A percentile compares a stretch with the other conserved stretches of the same genome.
Conservation (phyloP, 768 basidiomycete species). For the Austroboletus festivus region DNA sequence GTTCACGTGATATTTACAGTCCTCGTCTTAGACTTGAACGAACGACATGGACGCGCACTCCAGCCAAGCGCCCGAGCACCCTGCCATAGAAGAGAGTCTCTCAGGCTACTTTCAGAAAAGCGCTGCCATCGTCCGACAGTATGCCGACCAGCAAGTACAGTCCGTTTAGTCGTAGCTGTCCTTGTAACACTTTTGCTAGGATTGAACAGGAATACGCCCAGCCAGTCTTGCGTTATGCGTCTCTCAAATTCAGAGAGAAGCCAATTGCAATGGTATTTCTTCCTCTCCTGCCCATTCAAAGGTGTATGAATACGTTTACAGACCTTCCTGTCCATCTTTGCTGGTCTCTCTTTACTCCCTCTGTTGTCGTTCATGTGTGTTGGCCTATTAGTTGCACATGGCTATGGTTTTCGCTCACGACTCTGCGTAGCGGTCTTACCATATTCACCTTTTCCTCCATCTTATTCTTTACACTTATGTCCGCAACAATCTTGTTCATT, state of each 20-base stretch:
- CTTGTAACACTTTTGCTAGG: conserved; percentile 21
- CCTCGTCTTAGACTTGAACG: neutral
- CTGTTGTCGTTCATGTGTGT: conserved; percentile 40
- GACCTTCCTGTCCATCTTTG: conserved; percentile 42
- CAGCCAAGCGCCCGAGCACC: neutral
- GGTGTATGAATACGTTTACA: conserved; percentile 18
- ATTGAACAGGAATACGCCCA: conserved; percentile 45
- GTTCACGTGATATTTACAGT: conserved; percentile 18
- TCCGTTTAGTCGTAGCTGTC: neutral
- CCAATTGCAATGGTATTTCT: conserved; percentile 26
- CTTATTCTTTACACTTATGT: conserved; percentile 36
- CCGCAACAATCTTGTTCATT: conserved; percentile 31
- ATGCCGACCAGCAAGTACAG: conserved; percentile 27
- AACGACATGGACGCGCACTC: conserved; percentile 13
- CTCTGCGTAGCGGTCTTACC: conserved; percentile 26
- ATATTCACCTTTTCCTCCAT: conserved; percentile 37
- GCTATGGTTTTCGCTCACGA: neutral
- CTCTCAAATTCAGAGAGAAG: conserved; percentile 20
- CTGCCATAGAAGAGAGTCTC: conserved; percentile 17
- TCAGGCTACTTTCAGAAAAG: conserved; percentile 30
- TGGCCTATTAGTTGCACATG: conserved; percentile 6
- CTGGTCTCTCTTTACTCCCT: conserved; percentile 34
- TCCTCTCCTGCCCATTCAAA: neutral
- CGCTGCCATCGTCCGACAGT: conserved; percentile 23
- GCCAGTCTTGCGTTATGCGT: conserved; percentile 31